Base-by-base conservation (phyloP, 2,329 filamentous ascomycete species). In the Botrytis byssoidea region DNA sequence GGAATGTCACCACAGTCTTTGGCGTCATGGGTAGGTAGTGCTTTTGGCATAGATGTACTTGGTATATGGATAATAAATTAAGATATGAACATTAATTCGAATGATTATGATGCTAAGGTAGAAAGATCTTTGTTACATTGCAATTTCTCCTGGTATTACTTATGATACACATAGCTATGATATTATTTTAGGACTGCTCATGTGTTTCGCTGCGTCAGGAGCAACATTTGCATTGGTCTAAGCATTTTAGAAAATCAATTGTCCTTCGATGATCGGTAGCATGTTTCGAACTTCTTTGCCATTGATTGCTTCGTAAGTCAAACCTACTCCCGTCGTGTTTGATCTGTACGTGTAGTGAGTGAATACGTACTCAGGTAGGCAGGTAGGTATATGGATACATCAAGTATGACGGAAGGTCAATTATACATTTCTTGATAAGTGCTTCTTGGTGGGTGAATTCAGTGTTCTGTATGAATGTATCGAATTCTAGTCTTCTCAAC, bases 41-140 rank as follows among this genome's bases (percentile, higher is more conserved):
- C 9, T n/a, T 29, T 51, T 25, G 69, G 32, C 1, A 46, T 64
- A 22, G 61, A 37, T 66, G 32, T 42, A 55, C 48, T 55, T 16
- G 48, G 25, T n/a, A 37, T 18, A 57, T 59, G 46, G 22, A 69
- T 61, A 44, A 25, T 42, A 22, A 69, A 46, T 18, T 18, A 29
- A 46, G 46, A 72, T 32, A 44, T 67, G 61, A 55, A 66, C 67
- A 22, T 68, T 57, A 57, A 68, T 68, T 18, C 66, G 20, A 40
- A 42, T 40, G n/a, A 32, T 16, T 25, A 22, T 10, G 35, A 18
- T 32, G 16, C 29, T 9, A 42, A 29, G 22, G 18, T 48, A 40
- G 35, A 40, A 16, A 6, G 25, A 40, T 16, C 5, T 29, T 7
- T 35, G 25, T 22, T 55, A 10, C 8, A 40, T 68, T 57, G 35